Conservation (phyloP, 208 protist species). For the Borovskyia barvae region DNA sequence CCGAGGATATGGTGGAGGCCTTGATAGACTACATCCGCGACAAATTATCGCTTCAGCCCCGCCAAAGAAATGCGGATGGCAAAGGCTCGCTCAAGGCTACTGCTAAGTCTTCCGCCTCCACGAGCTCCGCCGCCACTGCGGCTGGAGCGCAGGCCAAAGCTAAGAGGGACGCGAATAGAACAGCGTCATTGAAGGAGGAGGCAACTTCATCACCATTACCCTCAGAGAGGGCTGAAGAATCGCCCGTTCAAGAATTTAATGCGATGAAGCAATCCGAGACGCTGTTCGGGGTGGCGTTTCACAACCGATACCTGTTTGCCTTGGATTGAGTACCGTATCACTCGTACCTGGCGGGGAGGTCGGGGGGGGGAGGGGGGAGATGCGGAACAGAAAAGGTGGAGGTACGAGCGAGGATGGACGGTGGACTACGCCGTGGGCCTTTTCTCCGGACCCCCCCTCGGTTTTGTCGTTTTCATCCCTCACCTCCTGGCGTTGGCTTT, state of each 20-base stretch:
- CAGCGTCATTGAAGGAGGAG: neutral
- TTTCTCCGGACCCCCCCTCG: too few relatives aligned
- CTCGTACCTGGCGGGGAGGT: too few relatives aligned
- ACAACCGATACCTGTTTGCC: constrained; percentile 90
- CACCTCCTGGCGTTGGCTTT: too few relatives aligned
- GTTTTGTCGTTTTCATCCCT: too few relatives aligned
- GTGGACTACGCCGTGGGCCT: too few relatives aligned
- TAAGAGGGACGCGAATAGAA: neutral
- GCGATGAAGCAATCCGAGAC: constrained; percentile 70
- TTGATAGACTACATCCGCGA: constrained; percentile 72
- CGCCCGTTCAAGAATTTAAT: constrained; percentile 68
- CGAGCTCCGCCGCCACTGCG: neutral
- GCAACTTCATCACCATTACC: neutral
- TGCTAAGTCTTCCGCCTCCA: neutral
- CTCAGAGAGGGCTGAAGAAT: too few relatives aligned
- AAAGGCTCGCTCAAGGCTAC: neutral
- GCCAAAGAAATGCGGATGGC: neutral
- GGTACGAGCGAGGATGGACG: too few relatives aligned
- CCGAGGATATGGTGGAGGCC: constrained; percentile 49
- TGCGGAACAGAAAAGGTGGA: too few relatives aligned
- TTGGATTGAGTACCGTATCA: too few relatives aligned
- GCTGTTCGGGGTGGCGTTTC: constrained; percentile 83
- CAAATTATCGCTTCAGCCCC: constrained; percentile 68
- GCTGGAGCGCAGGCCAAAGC: neutral
- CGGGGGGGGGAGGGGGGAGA: too few relatives aligned